Percentiles rank a stretch among this genome's conserved stretches.
phyloP scores from a whole-genome alignment of 164 flowering plant genomes.

The Macadamia integrifolia region DNA sequence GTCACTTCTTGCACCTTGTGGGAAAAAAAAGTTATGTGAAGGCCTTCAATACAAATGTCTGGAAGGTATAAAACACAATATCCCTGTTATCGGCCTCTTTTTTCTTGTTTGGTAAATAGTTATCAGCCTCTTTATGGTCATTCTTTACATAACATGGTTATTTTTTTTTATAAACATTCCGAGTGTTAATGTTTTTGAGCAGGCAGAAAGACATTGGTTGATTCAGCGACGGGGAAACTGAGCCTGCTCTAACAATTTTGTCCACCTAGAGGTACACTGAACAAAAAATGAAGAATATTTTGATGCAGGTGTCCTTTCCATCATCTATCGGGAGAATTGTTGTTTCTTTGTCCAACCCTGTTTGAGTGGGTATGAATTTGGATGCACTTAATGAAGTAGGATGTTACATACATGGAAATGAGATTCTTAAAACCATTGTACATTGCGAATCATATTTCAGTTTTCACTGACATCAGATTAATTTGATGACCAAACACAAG shows the following conservation, averaged over 20 bases:
- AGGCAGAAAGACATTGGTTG: constrained; percentile 56
- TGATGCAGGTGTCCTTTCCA: not conserved
- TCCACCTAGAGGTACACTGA: not conserved
- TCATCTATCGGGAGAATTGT: not conserved
- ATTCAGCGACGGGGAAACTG: constrained; percentile 64
- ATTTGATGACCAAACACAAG: too few species aligned
- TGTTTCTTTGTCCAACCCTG: not conserved
- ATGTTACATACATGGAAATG: not conserved
- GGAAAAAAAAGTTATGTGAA: too few species aligned
- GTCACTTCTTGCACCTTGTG: too few species aligned
- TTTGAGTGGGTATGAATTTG: not conserved
- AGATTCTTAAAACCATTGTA: too few species aligned
- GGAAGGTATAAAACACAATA: not conserved
- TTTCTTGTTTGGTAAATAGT: not conserved
- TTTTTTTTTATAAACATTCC: not conserved
- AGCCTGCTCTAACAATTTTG: constrained; percentile 43
- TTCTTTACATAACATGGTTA: not conserved
- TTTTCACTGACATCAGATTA: too few species aligned
- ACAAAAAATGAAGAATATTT: too few species aligned
- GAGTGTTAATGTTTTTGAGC: constrained; percentile 12
- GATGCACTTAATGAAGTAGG: not conserved
- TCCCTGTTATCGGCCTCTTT: too few species aligned
- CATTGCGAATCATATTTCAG: too few species aligned
- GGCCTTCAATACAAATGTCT: not conserved
- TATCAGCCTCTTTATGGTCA: not conserved